These are phyloP conservation scores for Termitomyces sp. DNA, from an alignment of 768 basidiomycete genomes.

Conservation along the genomic window DNA sequence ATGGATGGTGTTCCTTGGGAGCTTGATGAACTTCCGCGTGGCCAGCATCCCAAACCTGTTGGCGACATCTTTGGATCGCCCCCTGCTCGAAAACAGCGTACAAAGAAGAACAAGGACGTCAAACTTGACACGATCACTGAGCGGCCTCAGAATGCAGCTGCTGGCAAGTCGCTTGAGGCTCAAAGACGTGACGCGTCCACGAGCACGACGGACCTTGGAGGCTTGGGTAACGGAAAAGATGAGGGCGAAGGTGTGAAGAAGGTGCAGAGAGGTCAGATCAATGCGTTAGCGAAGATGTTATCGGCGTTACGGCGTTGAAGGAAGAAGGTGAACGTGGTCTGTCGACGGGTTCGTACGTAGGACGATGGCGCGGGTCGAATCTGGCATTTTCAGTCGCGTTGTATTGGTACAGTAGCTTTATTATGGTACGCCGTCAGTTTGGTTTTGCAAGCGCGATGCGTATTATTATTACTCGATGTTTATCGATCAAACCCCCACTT, in stretches of 20 bases:
- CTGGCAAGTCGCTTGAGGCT: slow-evolving; percentile 42
- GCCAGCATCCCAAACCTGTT: slow-evolving; percentile 55
- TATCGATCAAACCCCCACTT: slow-evolving; percentile 8
- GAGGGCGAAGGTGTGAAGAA: slow-evolving; percentile 58
- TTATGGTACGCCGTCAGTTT: slow-evolving; percentile 32
- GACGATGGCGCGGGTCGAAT: slow-evolving; percentile 28
- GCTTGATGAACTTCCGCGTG: slow-evolving; percentile 64
- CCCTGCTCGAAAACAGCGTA: slow-evolving; percentile 60
- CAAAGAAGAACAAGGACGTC: slow-evolving; percentile 63
- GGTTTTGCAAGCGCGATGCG: slow-evolving; percentile 15
- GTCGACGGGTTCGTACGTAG: slow-evolving; percentile 13
- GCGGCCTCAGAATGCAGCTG: slow-evolving; percentile 42
- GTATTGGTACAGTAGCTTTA: slow-evolving; percentile 53
- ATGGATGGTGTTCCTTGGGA: slow-evolving; percentile 80
- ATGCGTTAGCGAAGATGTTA: slow-evolving; percentile 88
- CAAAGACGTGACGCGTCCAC: slow-evolving; percentile 64
- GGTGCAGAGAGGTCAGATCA: slow-evolving; percentile 88
- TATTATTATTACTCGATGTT: slow-evolving; percentile 11
- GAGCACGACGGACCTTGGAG: slow-evolving; percentile 69
- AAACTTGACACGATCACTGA: slow-evolving; percentile 76
- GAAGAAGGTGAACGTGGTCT: slow-evolving; percentile 11
- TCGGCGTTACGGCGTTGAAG: slow-evolving; percentile 68
- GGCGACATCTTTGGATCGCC: slow-evolving; percentile 64
- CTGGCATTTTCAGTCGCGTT: slow-evolving; percentile 36
- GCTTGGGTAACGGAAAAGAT: slow-evolving; percentile 33